Evolutionary conservation across 441 rosid genomes (phyloP).

Genomic region (Bruguiera hainesii): DNA sequence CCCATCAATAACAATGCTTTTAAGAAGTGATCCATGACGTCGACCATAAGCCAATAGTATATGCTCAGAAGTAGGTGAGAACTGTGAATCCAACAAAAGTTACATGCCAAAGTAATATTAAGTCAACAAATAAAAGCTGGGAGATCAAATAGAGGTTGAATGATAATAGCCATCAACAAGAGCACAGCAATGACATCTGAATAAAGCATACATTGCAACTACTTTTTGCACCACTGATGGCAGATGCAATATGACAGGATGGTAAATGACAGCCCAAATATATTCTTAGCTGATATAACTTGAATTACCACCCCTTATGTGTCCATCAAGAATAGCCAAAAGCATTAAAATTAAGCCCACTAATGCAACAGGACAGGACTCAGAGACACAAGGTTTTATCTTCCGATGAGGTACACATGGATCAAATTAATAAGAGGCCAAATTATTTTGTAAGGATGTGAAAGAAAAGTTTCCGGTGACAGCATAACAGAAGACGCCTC

Average conservation of each 20-base stretch:
- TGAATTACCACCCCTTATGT: not conserved
- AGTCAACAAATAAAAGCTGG: not conserved
- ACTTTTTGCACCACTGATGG: too few relatives aligned
- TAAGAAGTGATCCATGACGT: slow-evolving; percentile 80
- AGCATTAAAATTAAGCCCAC: not conserved
- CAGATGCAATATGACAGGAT: too few relatives aligned
- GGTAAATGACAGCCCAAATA: not conserved
- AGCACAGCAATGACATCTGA: not conserved
- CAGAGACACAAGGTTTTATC: not conserved
- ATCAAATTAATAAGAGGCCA: not conserved
- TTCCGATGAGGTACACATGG: too few relatives aligned
- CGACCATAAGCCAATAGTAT: slow-evolving; percentile 84
- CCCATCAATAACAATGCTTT: slow-evolving; percentile 76
- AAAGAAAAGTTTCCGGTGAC: not conserved
- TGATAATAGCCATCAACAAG: slow-evolving; percentile 1
- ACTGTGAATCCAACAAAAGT: slow-evolving; percentile 43
- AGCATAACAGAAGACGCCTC: slow-evolving; percentile 3
- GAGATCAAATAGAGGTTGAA: not conserved
- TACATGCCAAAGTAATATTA: slow-evolving; percentile 8
- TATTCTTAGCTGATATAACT: not conserved
- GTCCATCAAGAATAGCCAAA: slow-evolving; percentile 3
- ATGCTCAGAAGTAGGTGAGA: slow-evolving; percentile 91
- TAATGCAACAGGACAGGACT: not conserved
- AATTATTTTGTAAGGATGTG: not conserved
- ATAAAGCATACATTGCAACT: too few relatives aligned